Percentiles rank a stretch among this genome's conserved stretches.
Conservation (phyloP, 495 filamentous ascomycete species). For the Aspergillus panamensis region DNA sequence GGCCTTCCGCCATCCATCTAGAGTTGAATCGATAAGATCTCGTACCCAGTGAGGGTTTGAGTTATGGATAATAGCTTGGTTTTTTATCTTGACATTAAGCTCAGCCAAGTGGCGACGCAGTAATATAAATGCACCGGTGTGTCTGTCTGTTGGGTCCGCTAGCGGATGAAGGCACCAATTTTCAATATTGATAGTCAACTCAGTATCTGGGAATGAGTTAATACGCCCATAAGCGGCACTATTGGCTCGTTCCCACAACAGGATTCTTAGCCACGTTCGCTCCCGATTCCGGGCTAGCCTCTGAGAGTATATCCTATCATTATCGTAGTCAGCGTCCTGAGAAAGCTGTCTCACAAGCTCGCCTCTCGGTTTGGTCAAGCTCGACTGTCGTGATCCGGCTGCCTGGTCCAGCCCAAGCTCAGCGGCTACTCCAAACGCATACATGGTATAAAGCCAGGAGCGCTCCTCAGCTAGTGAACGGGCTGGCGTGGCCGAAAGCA, state of each 20-base stretch:
- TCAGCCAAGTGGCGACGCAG: conserved; percentile 19
- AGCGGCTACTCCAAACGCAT: conserved; percentile 27
- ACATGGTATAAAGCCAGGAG: conserved; percentile 30
- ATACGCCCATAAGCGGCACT: conserved; percentile 28
- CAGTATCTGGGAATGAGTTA: conserved; percentile 26
- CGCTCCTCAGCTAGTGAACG: conserved; percentile 24
- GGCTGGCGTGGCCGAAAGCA: conserved; percentile 27
- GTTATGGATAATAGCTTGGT: conserved; percentile 4
- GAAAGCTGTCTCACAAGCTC: background rate
- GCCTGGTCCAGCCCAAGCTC: conserved; percentile 27
- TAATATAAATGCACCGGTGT: conserved; percentile 28
- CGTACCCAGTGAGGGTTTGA: conserved; percentile 25
- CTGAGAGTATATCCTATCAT: background rate
- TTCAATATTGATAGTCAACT: conserved; percentile 21
- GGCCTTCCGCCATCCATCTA: conserved; percentile 20
- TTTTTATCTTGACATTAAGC: conserved; percentile 17
- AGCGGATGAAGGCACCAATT: conserved; percentile 28
- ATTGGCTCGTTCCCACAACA: conserved; percentile 31
- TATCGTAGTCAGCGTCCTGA: background rate
- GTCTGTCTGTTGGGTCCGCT: conserved; percentile 26
- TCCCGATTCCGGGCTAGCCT: conserved; percentile 25
- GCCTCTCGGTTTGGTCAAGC: background rate
- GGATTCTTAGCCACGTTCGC: conserved; percentile 28
- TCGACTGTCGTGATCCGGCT: background rate
- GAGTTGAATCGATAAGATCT: conserved; percentile 18